These are phyloP conservation scores for Sutorius eximius DNA, from an alignment of 1,284 basidiomycete genomes.

Conservation along the genomic window DNA sequence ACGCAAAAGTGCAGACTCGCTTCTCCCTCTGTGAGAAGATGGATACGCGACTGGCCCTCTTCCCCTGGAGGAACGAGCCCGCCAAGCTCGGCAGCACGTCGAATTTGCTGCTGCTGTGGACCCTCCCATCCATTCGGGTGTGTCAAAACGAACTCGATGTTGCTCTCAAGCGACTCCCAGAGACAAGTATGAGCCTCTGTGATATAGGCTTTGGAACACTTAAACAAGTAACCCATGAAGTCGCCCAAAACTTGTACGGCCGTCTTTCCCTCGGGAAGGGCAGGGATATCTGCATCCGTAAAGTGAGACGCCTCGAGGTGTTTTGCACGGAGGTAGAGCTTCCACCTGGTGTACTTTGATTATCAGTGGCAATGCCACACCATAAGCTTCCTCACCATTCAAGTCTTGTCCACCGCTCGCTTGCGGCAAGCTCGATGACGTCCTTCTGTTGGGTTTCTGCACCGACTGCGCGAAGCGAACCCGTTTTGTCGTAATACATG, in stretches of 20 bases:
- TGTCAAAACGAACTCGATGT: conserved; percentile 37
- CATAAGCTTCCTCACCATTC: conserved; percentile 42
- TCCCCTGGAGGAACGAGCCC: conserved; percentile 28
- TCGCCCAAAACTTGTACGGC: conserved; percentile 49
- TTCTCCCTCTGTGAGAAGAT: conserved; percentile 51
- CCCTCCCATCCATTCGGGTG: conserved; percentile 48
- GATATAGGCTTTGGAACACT: conserved; percentile 46
- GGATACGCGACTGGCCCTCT: conserved; percentile 35
- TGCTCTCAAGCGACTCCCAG: conserved; percentile 35
- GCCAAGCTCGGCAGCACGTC: conserved; percentile 35
- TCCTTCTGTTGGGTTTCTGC: conserved; percentile 45
- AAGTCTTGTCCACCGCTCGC: conserved; percentile 44
- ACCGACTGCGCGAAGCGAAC: conserved; percentile 46
- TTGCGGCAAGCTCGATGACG: conserved; percentile 39
- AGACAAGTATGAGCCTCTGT: conserved; percentile 42
- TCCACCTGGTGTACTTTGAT: conserved; percentile 45
- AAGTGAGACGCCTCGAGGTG: conserved; percentile 28
- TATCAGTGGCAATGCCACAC: neutral
- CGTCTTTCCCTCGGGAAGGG: conserved; percentile 46
- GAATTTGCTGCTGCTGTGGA: conserved; percentile 38
- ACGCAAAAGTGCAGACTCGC: conserved; percentile 49
- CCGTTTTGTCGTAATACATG: conserved; percentile 48
- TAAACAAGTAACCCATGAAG: conserved; percentile 49
- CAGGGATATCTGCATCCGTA: conserved; percentile 34
- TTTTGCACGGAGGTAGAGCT: conserved; percentile 49